Evolutionary conservation across 805 yeast species (phyloP).

Genomic region (Candida mattraensis): DNA sequence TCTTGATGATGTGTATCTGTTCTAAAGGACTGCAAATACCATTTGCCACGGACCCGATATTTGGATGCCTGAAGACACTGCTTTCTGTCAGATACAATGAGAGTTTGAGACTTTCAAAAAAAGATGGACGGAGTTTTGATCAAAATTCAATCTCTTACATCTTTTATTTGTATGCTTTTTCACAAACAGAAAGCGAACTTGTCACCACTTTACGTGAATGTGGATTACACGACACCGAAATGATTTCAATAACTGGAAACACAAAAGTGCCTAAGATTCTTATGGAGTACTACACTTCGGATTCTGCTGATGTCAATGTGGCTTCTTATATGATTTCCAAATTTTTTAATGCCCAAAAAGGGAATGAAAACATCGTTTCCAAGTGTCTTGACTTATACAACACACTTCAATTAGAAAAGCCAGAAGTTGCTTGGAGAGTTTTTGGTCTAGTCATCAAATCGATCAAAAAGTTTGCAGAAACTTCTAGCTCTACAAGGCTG

Average conservation of each 20-base stretch:
- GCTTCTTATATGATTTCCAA: conserved; percentile 15
- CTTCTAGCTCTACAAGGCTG: conserved; percentile 24
- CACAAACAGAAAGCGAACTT: conserved; percentile 39
- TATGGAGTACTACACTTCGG: conserved; percentile 8
- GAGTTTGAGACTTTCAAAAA: conserved; percentile 15
- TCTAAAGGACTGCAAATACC: conserved; percentile 62
- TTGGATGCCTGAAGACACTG: conserved; percentile 43
- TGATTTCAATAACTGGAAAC: conserved; percentile 32
- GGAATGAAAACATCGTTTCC: conserved; percentile 24
- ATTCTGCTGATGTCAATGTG: conserved; percentile 15
- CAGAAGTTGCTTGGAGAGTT: conserved; percentile 20
- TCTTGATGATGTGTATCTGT: conserved; percentile 45
- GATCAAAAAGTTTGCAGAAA: conserved; percentile 24
- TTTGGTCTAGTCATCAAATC: conserved; percentile 19
- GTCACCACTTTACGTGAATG: conserved; percentile 32
- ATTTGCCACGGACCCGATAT: conserved; percentile 50
- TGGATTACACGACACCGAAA: conserved; percentile 34
- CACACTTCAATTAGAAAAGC: conserved; percentile 11
- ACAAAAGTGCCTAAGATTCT: conserved; percentile 39
- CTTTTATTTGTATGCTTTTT: conserved; percentile 33
- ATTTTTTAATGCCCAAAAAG: conserved; percentile 23
- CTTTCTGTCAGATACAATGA: conserved; percentile 44
- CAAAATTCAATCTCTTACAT: conserved; percentile 33
- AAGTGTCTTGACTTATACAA: conserved; percentile 26
- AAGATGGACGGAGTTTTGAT: conserved; percentile 14